Evolutionary conservation across 2,329 filamentous ascomycete species (phyloP).

Genomic region (Pseudogymnoascus sp.): DNA sequence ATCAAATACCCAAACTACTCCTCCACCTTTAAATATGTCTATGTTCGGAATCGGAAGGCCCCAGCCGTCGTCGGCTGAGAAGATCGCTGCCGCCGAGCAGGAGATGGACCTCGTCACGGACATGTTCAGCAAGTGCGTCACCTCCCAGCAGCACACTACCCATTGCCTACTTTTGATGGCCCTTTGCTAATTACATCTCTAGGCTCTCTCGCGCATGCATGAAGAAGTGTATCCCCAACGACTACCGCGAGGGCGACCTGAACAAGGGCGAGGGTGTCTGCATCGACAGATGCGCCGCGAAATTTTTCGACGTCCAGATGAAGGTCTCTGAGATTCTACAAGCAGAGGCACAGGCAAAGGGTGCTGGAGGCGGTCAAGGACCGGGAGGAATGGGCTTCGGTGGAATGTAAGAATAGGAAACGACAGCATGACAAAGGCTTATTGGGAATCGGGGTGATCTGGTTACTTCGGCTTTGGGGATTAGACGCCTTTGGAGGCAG

Average conservation of each 20-base stretch:
- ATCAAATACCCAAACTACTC: neutral
- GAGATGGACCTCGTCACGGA: constrained; percentile 97
- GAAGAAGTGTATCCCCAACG: constrained; percentile 83
- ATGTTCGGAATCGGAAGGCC: constrained; percentile 67
- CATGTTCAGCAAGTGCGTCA: constrained; percentile 87
- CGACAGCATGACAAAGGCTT: neutral
- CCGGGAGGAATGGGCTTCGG: constrained; percentile 41
- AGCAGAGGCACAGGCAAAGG: constrained; percentile 65
- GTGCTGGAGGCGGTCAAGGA: constrained; percentile 44
- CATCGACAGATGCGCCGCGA: constrained; percentile 91
- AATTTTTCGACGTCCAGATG: constrained; percentile 98
- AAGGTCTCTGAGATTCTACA: constrained; percentile 98
- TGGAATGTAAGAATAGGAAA: constrained; percentile 30
- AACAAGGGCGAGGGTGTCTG: constrained; percentile 99
- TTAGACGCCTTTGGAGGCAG: neutral
- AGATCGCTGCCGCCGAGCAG: constrained; percentile 91
- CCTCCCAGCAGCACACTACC: constrained; percentile 14
- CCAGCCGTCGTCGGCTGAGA: constrained; percentile 90
- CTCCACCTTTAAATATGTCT: constrained; percentile 47
- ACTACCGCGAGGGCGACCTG: constrained; percentile 92
- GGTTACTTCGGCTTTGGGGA: constrained; percentile 3
- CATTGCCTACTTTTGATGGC: constrained; percentile 1
- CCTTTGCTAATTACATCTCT: constrained; percentile 14
- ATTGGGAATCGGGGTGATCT: neutral
- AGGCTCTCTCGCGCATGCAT: constrained; percentile 85